Evolutionary conservation across 192 early-diverging fungal species (phyloP), one percentile per base, ranked within the genome.

Genomic region (Coemansia sp.): DNA sequence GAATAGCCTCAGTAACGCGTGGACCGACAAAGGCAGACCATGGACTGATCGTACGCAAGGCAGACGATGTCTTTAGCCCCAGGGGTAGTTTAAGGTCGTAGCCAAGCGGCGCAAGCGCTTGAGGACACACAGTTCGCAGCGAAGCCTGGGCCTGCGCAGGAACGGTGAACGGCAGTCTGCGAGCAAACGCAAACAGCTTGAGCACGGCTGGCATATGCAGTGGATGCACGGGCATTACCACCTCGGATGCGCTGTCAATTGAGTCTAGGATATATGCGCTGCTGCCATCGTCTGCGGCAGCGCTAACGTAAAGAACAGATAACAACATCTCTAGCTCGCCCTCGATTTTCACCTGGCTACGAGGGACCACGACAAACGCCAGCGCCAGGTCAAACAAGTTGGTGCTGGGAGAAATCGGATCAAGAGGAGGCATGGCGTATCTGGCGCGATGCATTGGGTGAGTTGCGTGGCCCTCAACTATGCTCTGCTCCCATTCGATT

Each of bases 391-490:
- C 59, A 21, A 55, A 70, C 8, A 87, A 60, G 35, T 85, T 67
- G 0, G 79, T 61, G 0, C 63, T 72, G 1, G 76, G 74, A 3
- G 42, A 17, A 26, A 86, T 64, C 1, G 80, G 72, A 9, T 46
- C 56, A 42, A 88, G 83, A 3, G 87, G 87, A 10, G 81, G 73
- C 21, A 82, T 60, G 4, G 85, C 75, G 17, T 82, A 68, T 8
- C 87, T 63, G 17, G 86, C 77, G 43, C 85, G 84, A 52, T 87
- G 82, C 87, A 88, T 88, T 8, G 87, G 87, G 53, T 88, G 87
- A 0, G 85, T 84, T n/a, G 86, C 81, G 62, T 88, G 87, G 12
- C 87, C 87, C 52, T 88, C 87, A 8, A 85, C 46, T 15, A 88
- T 68, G 50, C 69, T 65, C 63, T 88, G 86, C 48, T 88, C 87